Evolutionary conservation across 306 rosid species (phyloP).

Genomic region (Dryas alaskensis): DNA sequence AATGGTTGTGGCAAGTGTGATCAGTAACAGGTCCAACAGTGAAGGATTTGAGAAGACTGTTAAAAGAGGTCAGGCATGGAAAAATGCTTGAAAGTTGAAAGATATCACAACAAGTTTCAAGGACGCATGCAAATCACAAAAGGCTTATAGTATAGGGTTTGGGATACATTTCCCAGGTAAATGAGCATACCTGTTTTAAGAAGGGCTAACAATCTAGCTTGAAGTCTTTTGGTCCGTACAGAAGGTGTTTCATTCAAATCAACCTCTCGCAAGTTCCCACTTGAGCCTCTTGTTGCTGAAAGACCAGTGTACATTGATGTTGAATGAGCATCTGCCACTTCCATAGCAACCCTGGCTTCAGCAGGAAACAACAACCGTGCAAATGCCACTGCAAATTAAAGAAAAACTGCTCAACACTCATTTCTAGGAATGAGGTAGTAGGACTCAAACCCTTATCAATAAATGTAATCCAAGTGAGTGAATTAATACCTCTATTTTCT

Average conservation of each 20-base stretch:
- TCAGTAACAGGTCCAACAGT: neutral
- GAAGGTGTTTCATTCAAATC: conserved; percentile 81
- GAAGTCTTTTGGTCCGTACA: conserved; percentile 57
- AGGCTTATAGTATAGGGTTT: neutral
- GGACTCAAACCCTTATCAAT: too few relatives aligned
- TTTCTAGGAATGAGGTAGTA: neutral
- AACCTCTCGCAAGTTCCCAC: conserved; percentile 60
- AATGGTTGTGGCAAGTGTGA: neutral
- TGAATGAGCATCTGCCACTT: conserved; percentile 63
- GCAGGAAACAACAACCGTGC: conserved; percentile 72
- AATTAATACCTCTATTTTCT: conserved; percentile 69
- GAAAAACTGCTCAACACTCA: conserved; percentile 4
- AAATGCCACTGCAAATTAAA: conserved; percentile 62
- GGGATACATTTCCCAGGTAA: neutral
- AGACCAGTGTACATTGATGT: conserved; percentile 27
- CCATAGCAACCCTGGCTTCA: conserved; percentile 83
- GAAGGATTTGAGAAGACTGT: neutral
- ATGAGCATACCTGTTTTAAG: conserved; percentile 67
- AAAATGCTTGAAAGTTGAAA: neutral
- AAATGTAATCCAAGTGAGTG: neutral
- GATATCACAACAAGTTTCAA: neutral
- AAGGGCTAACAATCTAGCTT: conserved; percentile 54
- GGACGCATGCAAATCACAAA: neutral
- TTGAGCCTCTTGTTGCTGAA: conserved; percentile 40
- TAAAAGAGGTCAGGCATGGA: neutral